Base-by-base conservation (phyloP, 2,329 filamentous ascomycete genomes). In the Calonectria fujianensis region DNA sequence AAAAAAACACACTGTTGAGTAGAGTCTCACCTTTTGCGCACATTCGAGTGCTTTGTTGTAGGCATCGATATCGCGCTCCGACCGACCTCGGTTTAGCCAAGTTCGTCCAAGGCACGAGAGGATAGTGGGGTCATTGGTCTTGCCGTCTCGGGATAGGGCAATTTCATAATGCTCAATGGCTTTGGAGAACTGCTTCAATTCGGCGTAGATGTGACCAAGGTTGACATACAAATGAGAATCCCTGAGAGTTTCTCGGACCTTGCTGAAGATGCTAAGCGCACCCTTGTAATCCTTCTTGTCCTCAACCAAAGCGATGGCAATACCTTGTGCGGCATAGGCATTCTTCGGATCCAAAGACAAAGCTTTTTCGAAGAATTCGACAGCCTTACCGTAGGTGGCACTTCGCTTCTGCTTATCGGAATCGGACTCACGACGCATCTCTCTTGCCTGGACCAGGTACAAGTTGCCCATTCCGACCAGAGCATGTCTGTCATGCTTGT, bases 311-410 rank as follows among this genome's bases (percentile, higher is more conserved):
- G 96, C 96, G 82, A 99, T 98, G 18, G 95, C 97, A 77, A 99
- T 93, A 75, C 97, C 97, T 83, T 99, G 97, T 2, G 97, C 97
- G 10, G 97, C 97, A 83, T 98, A 98, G 0, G 97, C 96, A 80
- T 98, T 99, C 86, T 94, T 96, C 0, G 96, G 93, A 82, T 99
- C 97, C n/a, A 99, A 88, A 76, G 97, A 95, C 29, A 99, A 88
- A 6, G 96, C 96, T 86, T 99, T 99, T 84, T 98, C 97, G 80
- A 98, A 99, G 86, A 99, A 99, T 83, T 99, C 97, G 14, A 98
- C 96, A 0, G 97, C 96, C 79, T 96, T 96, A 83, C 93, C 92
- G 83, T 98, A 99, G 75, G 93, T 94, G 79, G 94, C 94, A 72
- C 93, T 94, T 69, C 96, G 93, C 87, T 97, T 98, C 81, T 98